These are phyloP conservation scores for Populus hybrid DNA, from an alignment of 441 rosid species.

Conservation along the genomic window DNA sequence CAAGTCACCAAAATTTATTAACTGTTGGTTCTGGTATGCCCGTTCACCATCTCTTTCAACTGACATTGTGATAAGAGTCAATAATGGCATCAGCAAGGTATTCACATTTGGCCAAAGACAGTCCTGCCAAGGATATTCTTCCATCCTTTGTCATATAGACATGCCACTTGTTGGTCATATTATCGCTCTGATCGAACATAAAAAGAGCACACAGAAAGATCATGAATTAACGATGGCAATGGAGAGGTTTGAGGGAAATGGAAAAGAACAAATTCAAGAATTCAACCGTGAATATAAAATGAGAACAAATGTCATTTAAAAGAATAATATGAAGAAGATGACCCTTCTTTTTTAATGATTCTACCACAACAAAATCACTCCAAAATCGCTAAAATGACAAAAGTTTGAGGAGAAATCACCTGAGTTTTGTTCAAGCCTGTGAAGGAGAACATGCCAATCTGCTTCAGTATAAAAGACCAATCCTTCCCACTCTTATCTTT, in stretches of 20 bases:
- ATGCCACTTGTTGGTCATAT: constrained; percentile 94
- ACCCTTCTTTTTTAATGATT: neutral
- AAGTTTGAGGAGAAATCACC: constrained; percentile 37
- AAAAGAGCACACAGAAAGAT: neutral
- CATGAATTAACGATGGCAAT: neutral
- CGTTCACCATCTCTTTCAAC: constrained; percentile 35
- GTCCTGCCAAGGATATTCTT: constrained; percentile 85
- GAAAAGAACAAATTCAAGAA: neutral
- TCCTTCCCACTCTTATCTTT: constrained; percentile 89
- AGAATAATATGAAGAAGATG: neutral
- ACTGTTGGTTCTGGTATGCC: constrained; percentile 1
- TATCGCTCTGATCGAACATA: constrained; percentile 57
- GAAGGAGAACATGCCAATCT: constrained; percentile 98
- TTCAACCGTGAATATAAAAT: neutral
- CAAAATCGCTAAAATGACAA: neutral
- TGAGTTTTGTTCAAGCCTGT: constrained; percentile 87
- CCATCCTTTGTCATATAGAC: constrained; percentile 97
- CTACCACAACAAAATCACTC: neutral
- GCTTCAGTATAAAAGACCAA: constrained; percentile 89
- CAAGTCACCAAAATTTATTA: neutral
- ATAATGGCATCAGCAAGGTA: constrained; percentile 84
- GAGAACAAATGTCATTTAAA: neutral
- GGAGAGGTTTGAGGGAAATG: neutral
- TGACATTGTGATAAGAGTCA: constrained; percentile 76
- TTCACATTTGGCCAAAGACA: constrained; percentile 84